Percentiles rank a stretch among this genome's conserved stretches.
Evolutionary conservation across 208 protist species (phyloP).

Genomic region (Leishmania lainsoni): DNA sequence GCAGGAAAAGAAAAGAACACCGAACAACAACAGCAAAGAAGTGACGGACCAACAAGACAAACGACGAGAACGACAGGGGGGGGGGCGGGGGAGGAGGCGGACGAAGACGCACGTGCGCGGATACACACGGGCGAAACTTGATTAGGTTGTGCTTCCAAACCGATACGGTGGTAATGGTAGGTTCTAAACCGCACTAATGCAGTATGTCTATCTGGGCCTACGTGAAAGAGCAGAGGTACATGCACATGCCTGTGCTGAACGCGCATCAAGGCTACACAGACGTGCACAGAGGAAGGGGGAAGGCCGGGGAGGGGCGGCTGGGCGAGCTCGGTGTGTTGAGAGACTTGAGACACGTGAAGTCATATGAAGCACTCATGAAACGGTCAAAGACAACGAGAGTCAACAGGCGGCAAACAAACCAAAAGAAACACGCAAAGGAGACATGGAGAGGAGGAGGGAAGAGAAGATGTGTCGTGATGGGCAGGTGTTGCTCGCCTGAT

Average conservation of each 20-base stretch:
- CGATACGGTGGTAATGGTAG: not conserved
- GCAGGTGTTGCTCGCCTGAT: not conserved
- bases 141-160: not conserved
- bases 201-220: not conserved
- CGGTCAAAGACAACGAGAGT: not conserved
- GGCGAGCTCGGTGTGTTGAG: not conserved
- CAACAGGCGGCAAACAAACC: not conserved
- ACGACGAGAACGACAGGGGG: not conserved
- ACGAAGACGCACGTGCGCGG: not conserved
- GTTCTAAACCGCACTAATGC: not conserved
- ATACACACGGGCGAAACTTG: not conserved
- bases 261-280: not conserved
- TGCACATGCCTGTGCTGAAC: not conserved
- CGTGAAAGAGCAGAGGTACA: not conserved
- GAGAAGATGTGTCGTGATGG: not conserved
- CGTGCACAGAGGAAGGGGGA: not conserved
- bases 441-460: not conserved
- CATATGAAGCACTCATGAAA: not conserved
- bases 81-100: not conserved
- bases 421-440: not conserved
- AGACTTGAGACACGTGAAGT: not conserved
- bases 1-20: not conserved
- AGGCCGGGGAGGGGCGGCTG: not conserved
- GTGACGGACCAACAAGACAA: too few species aligned
- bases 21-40: conserved; percentile 18